These are phyloP conservation scores for Lantana camara DNA, from an alignment of 257 asterid species.

Conservation along the genomic window DNA sequence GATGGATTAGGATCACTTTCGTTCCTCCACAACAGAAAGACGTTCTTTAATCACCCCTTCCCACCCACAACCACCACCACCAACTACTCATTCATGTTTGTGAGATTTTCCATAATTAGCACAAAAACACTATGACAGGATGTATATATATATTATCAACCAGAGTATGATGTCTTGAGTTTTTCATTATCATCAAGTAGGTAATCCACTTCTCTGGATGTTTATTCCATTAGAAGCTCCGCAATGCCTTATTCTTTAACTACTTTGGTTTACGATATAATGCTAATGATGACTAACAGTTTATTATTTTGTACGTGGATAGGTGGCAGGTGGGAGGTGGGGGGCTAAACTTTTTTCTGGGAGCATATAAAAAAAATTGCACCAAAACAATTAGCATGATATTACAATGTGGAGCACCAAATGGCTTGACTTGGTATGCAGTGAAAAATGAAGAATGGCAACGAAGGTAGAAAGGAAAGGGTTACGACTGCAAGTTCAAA, in stretches of 20 bases:
- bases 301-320: too few species aligned
- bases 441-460: not conserved
- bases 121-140: not conserved
- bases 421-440: not conserved
- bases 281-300: not conserved
- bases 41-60: too few species aligned
- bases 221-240: not conserved
- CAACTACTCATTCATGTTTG: too few species aligned
- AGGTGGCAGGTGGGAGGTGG: too few species aligned
- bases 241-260: not conserved
- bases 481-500: not conserved
- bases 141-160: too few species aligned
- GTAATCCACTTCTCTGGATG: not conserved
- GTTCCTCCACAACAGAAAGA: too few species aligned
- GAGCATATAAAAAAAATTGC: conserved; percentile 5
- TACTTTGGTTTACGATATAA: not conserved
- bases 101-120: not conserved
- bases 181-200: not conserved
- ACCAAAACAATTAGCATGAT: not conserved
- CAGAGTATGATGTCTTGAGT: too few species aligned
- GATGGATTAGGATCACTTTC: too few species aligned
- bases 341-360: too few species aligned
- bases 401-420: not conserved
- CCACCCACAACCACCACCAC: too few species aligned
- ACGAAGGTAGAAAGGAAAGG: too few species aligned